A percentile compares a stretch with the other conserved stretches of the same genome.
phyloP scores from a whole-genome alignment of 2,329 filamentous ascomycete species.

The Venturia effusa region DNA sequence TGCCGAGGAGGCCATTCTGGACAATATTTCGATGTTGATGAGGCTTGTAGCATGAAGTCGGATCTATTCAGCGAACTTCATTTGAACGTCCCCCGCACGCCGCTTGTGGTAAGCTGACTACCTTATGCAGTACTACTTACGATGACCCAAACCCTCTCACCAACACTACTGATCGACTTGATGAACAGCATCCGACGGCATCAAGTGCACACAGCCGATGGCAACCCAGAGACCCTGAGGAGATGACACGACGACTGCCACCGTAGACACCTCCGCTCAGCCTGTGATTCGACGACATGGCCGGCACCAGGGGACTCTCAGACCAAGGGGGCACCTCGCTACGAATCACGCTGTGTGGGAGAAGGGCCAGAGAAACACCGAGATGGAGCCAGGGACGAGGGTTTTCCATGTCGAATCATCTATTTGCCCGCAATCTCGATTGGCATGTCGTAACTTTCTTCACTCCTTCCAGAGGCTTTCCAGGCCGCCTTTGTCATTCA shows the following conservation, averaged over 20 bases:
- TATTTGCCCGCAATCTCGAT: slow-evolving; percentile 1
- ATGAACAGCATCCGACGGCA: not conserved
- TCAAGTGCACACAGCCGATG: not conserved
- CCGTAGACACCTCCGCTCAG: not conserved
- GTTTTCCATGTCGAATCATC: not conserved
- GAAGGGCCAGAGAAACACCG: not conserved
- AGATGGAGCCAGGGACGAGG: not conserved
- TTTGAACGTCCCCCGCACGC: too few relatives aligned
- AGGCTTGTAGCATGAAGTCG: not conserved
- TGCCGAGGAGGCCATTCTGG: slow-evolving; percentile 8
- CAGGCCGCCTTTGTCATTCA: not conserved
- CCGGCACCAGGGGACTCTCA: not conserved
- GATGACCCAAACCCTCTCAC: too few relatives aligned
- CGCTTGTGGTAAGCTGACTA: too few relatives aligned
- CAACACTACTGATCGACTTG: not conserved
- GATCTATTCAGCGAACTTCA: too few relatives aligned
- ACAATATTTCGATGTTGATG: not conserved
- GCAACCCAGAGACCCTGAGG: not conserved
- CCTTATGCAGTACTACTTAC: too few relatives aligned
- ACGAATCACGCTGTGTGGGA: not conserved
- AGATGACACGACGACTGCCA: not conserved
- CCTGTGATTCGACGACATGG: not conserved
- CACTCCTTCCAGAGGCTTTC: not conserved
- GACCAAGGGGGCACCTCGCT: not conserved
- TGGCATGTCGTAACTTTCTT: not conserved